phyloP scores from a whole-genome alignment of 2,329 filamentous ascomycete genomes.

The Aspergillus sp. region DNA sequence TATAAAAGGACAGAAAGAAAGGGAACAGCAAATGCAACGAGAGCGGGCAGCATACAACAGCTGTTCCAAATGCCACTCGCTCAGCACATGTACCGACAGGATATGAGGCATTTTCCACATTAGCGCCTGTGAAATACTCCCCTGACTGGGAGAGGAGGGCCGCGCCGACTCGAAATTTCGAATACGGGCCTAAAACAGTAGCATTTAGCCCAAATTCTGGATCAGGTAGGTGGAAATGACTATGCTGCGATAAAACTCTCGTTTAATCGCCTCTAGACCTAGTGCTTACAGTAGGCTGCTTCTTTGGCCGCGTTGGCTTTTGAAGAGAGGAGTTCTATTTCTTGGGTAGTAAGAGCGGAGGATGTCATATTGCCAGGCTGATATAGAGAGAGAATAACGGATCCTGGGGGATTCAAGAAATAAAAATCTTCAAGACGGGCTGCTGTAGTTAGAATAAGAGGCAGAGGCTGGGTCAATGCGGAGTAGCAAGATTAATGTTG shows the following conservation, averaged over 20 bases:
- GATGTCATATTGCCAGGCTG: conserved; percentile 20
- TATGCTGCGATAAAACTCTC: not conserved
- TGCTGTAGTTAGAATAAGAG: not conserved
- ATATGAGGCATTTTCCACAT: conserved; percentile 91
- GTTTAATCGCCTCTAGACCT: not conserved
- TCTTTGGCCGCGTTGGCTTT: conserved; percentile 70
- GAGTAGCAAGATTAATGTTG: not conserved
- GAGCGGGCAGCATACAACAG: conserved; percentile 55
- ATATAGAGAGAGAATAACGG: not conserved
- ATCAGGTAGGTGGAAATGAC: not conserved
- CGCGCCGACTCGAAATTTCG: conserved; percentile 85
- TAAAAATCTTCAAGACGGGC: not conserved
- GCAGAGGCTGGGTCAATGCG: not conserved
- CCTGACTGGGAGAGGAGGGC: conserved; percentile 66
- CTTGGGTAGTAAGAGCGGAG: conserved; percentile 54
- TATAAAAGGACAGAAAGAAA: not conserved
- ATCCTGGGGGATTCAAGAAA: not conserved
- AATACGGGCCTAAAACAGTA: conserved; percentile 67
- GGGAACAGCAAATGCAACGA: not conserved
- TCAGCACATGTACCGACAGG: conserved; percentile 96
- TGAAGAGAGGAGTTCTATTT: conserved; percentile 65
- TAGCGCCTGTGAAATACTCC: conserved; percentile 70
- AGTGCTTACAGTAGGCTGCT: conserved; percentile 70
- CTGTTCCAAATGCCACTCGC: conserved; percentile 80
- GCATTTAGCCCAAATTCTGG: not conserved